These are phyloP conservation scores for Geotrichum macrosporum DNA, from an alignment of 1,139 yeast genomes.

Conservation along the genomic window DNA sequence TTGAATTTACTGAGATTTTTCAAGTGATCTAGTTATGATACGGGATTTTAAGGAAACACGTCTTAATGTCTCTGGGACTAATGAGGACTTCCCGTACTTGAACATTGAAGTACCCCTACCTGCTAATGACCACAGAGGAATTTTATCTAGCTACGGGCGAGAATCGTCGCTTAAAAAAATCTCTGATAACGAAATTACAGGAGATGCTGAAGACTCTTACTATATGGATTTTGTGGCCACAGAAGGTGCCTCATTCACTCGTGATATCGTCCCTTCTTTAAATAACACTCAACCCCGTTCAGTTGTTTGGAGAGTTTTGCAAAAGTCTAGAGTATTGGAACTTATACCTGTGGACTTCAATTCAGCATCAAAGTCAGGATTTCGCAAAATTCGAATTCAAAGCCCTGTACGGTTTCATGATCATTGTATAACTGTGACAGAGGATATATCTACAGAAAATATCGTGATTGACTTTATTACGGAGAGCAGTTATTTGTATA, in stretches of 20 bases:
- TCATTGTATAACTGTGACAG: constrained; percentile 28
- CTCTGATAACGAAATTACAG: constrained; percentile 3
- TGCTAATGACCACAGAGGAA: constrained; percentile 10
- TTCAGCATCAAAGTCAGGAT: constrained; percentile 12
- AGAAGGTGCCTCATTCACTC: constrained; percentile 24
- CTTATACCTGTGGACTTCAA: constrained; percentile 28
- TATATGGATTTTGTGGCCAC: constrained; percentile 30
- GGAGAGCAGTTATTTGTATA: constrained; percentile 31
- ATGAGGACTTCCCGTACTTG: constrained; percentile 4
- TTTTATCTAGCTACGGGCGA: constrained; percentile 1
- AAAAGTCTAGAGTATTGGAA: constrained; percentile 26
- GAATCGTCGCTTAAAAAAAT: no score
- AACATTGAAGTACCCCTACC: constrained; percentile 12
- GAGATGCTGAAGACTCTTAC: constrained; percentile 26
- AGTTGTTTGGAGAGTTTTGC: constrained; percentile 28
- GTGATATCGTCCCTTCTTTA: constrained; percentile 7
- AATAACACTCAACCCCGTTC: constrained; percentile 20
- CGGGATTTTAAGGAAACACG: constrained; percentile 14
- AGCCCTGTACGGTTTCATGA: constrained; percentile 25
- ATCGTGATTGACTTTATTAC: constrained; percentile 31
- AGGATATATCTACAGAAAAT: constrained; percentile 21
- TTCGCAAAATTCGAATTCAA: constrained; percentile 28
- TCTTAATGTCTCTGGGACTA: constrained; percentile 13
- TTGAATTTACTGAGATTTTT: neutral
- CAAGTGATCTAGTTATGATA: constrained; percentile 2